Evolutionary conservation across 495 filamentous ascomycete species (phyloP), one percentile per base, ranked within the genome.

Genomic region (Hypoxylon subgilvum): DNA sequence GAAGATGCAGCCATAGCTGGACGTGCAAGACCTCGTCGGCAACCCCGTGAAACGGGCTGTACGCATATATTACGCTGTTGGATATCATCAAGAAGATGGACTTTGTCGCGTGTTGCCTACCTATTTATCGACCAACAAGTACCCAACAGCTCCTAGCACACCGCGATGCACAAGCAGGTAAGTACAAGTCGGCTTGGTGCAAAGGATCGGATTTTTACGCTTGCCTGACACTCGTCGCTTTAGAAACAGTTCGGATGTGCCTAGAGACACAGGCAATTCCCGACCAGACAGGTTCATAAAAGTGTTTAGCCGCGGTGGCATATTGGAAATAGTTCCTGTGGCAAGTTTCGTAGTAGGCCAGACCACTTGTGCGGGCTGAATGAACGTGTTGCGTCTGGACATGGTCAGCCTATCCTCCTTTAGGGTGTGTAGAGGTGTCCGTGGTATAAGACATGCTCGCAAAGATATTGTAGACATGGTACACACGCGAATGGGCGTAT

Each of bases 301-400:
- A 35, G 42, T 45, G 56, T 52, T 54, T 59, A 52, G 55, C 50
- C 55, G 56, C 32, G 46, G 12, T 28, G 35, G 36, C 30, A 61
- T 41, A 40, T 36, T 21, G 4, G 25, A 22, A n/a, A 25, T 27
- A 10, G n/a, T 16, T 18, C 23, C 17, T 12, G 14, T 52, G 35
- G 17, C 27, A 25, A 52, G 27, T 42, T 12, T 42, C 19, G 39
- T 40, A 40, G 16, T 10, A 51, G 19, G 45, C 28, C 21, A 57
- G 16, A 18, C 27, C 25, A 31, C 13, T 51, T 30, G n/a, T 28
- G 16, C 35, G 27, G 39, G 36, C n/a, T 50, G 23, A 50, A 9
- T 12, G 27, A 1, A 36, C 18, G 30, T 7, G 40, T 35, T 31
- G n/a, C 23, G 47, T 40, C 60, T 53, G 13, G 14, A 49, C 27